Evolutionary conservation across 345 rosid genomes (phyloP).

Genomic region (Eucalyptus pauciflora): DNA sequence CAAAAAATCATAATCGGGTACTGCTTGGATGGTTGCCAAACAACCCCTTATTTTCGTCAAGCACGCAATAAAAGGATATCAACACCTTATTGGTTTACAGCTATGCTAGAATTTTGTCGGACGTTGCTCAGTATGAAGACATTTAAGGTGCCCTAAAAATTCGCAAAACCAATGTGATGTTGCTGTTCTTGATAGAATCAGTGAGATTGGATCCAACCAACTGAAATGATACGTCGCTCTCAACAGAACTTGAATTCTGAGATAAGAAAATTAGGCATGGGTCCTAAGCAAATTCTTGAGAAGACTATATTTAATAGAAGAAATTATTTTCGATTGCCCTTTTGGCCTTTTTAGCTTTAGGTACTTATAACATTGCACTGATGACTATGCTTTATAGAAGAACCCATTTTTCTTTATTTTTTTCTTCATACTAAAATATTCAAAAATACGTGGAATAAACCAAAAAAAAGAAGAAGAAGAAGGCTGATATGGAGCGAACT

Average conservation of each 20-base stretch:
- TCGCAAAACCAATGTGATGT: neutral
- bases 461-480: too few relatives aligned
- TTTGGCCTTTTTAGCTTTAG: neutral
- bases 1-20: too few relatives aligned
- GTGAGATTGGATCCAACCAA: neutral
- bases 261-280: neutral
- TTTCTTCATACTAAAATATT: too few relatives aligned
- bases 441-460: too few relatives aligned
- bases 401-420: too few relatives aligned
- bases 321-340: neutral
- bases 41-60: neutral
- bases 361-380: too few relatives aligned
- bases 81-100: neutral
- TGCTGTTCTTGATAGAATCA: neutral
- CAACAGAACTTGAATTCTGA: neutral
- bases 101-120: neutral
- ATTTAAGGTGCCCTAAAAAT: neutral
- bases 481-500: too few relatives aligned
- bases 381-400: too few relatives aligned
- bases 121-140: neutral
- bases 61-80: neutral
- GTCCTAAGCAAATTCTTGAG: neutral
- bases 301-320: neutral
- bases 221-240: neutral
- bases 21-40: too few relatives aligned